Percentiles rank a stretch among this genome's conserved stretches.
These are phyloP conservation scores for Leptodermis oblonga DNA, from an alignment of 257 asterid species.

Conservation along the genomic window DNA sequence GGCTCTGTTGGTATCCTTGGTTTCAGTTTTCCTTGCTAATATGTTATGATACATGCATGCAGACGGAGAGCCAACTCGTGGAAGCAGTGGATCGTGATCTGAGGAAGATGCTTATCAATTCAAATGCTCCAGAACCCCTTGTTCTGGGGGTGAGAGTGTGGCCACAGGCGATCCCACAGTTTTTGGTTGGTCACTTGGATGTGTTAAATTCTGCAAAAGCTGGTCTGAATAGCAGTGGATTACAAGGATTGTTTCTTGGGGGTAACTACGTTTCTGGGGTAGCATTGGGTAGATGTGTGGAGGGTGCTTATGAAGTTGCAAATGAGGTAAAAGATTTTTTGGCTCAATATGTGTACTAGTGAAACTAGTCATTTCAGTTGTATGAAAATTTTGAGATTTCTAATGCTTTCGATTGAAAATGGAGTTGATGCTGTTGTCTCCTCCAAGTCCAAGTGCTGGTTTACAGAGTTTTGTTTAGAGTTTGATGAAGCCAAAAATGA, in stretches of 20 bases:
- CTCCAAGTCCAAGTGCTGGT: too few relatives aligned
- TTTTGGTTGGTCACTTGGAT: constrained; percentile 83
- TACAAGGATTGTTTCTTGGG: constrained; percentile 73
- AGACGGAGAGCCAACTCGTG: constrained; percentile 84
- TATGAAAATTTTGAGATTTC: neutral
- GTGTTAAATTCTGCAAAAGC: constrained; percentile 51
- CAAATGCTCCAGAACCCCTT: constrained; percentile 61
- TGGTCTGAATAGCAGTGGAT: constrained; percentile 54
- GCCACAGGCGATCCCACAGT: constrained; percentile 97
- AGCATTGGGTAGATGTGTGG: constrained; percentile 93
- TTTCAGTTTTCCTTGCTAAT: too few relatives aligned
- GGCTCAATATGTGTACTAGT: constrained; percentile 45
- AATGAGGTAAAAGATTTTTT: constrained; percentile 63
- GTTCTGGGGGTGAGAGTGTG: constrained; percentile 77
- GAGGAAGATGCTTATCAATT: constrained; percentile 78
- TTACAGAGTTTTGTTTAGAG: too few relatives aligned
- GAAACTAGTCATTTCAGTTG: neutral
- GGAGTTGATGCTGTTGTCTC: neutral
- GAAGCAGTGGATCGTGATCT: constrained; percentile 92
- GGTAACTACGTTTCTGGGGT: constrained; percentile 93
- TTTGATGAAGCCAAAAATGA: too few relatives aligned
- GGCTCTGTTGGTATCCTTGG: too few relatives aligned
- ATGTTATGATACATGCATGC: constrained; percentile 20
- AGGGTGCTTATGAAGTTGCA: constrained; percentile 82
- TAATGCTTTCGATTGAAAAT: too few relatives aligned